Evolutionary conservation across 352 stramenopile species (phyloP).

Genomic region (Phytophthora meadii): DNA sequence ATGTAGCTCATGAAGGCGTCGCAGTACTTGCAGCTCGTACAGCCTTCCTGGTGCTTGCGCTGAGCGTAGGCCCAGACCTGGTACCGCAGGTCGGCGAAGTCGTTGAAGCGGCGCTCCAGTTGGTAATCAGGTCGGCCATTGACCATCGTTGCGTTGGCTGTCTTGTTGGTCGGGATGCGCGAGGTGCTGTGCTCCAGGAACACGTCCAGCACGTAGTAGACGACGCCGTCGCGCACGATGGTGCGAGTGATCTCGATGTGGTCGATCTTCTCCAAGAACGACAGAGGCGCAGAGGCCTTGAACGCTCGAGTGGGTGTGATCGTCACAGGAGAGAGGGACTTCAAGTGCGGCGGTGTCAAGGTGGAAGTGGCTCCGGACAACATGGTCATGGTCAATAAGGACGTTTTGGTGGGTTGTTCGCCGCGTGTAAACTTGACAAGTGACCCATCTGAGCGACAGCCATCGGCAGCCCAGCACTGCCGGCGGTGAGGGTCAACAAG

Average conservation of each 20-base stretch:
- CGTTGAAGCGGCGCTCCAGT: constrained; percentile 57
- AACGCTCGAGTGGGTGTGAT: constrained; percentile 34
- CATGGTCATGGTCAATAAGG: constrained; percentile 34
- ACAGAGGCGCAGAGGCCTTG: constrained; percentile 37
- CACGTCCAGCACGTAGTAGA: constrained; percentile 63
- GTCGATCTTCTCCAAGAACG: constrained; percentile 48
- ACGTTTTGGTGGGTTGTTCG: not conserved
- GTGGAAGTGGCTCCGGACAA: constrained; percentile 25
- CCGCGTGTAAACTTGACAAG: constrained; percentile 39
- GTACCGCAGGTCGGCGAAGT: constrained; percentile 61
- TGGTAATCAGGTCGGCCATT: constrained; percentile 50
- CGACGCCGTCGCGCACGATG: constrained; percentile 45
- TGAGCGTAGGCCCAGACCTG: constrained; percentile 57
- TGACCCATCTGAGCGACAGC: constrained; percentile 33
- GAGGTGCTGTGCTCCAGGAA: constrained; percentile 62
- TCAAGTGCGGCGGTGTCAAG: constrained; percentile 30
- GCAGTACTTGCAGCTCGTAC: constrained; percentile 50
- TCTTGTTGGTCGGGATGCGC: constrained; percentile 67
- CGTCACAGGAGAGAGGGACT: constrained; percentile 31
- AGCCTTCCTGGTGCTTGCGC: constrained; percentile 38
- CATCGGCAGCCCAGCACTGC: constrained; percentile 17
- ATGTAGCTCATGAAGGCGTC: constrained; percentile 62
- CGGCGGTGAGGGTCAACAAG: constrained; percentile 21
- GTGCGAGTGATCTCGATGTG: constrained; percentile 53
- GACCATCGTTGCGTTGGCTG: constrained; percentile 13